These are phyloP conservation scores for Prunus davidiana DNA, from an alignment of 306 rosid genomes.

Conservation along the genomic window DNA sequence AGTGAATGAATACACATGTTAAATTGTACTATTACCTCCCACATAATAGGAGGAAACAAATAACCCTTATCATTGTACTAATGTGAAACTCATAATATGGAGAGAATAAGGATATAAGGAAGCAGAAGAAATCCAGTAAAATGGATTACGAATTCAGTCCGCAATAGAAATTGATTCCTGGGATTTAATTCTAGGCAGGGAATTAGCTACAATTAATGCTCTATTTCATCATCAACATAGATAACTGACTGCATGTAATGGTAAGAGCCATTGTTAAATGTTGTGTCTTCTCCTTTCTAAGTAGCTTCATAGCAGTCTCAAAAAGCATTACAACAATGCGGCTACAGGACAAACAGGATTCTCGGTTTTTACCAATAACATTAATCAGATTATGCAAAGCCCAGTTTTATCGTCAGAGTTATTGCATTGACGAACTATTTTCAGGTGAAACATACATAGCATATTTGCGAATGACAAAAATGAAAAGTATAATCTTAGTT, in stretches of 20 bases:
- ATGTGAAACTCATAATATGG: background rate
- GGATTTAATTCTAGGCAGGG: background rate
- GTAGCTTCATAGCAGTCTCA: background rate
- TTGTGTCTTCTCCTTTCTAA: background rate
- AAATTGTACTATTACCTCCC: background rate
- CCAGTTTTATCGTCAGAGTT: background rate
- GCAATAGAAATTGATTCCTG: background rate
- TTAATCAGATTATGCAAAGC: background rate
- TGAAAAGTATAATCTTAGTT: background rate
- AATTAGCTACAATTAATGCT: background rate
- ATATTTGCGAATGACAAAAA: background rate
- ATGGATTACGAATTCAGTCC: background rate
- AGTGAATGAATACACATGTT: conserved; percentile 14
- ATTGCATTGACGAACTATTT: background rate
- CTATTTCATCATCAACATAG: background rate
- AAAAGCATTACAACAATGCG: background rate
- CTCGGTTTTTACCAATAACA: background rate
- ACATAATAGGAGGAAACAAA: background rate
- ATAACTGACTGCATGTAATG: background rate
- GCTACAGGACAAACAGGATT: background rate
- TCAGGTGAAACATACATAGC: background rate
- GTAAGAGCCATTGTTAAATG: background rate
- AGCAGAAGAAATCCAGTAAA: background rate
- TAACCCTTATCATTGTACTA: background rate
- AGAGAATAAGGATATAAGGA: background rate